A percentile compares a stretch with the other conserved stretches of the same genome.
phyloP scores from a whole-genome alignment of 2,329 filamentous ascomycete species.

The Botrytis hyacinthi region DNA sequence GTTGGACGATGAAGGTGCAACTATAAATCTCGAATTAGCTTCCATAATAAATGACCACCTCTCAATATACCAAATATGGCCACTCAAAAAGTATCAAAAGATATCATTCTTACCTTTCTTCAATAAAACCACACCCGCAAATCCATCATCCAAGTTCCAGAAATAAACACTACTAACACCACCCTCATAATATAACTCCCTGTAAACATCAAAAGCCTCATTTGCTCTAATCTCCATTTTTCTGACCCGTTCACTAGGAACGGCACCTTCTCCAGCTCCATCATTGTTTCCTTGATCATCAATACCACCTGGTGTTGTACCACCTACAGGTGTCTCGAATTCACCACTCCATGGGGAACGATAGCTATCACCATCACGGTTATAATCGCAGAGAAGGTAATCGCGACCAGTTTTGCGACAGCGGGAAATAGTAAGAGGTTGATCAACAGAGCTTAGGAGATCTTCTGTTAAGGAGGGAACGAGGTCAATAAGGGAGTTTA shows the following conservation, averaged over 20 bases:
- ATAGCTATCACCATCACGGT: slow-evolving; percentile 97
- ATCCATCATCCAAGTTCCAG: slow-evolving; percentile 97
- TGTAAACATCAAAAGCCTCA: slow-evolving; percentile 94
- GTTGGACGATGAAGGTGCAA: slow-evolving; percentile 61
- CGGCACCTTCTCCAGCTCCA: slow-evolving; percentile 71
- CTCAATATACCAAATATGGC: background rate
- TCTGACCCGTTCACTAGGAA: slow-evolving; percentile 85
- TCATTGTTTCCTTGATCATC: slow-evolving; percentile 52
- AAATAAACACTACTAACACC: slow-evolving; percentile 96
- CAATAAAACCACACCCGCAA: slow-evolving; percentile 89
- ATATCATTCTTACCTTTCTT: slow-evolving; percentile 72
- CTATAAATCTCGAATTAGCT: slow-evolving; percentile 43
- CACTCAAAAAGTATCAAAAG: background rate
- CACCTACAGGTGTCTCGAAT: slow-evolving; percentile 86
- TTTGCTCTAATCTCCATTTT: slow-evolving; percentile 94
- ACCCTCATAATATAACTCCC: slow-evolving; percentile 95
- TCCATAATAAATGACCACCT: background rate
- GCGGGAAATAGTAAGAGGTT: slow-evolving; percentile 81
- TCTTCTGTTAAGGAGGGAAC: slow-evolving; percentile 94
- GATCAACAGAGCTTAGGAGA: slow-evolving; percentile 94
- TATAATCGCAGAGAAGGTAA: slow-evolving; percentile 99
- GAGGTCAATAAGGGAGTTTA: slow-evolving; percentile 83
- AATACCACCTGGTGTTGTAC: slow-evolving; percentile 54
- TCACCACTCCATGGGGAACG: slow-evolving; percentile 98
- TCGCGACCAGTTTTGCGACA: slow-evolving; percentile 89